A percentile compares a stretch with the other conserved stretches of the same genome.
Evolutionary conservation across 768 basidiomycete species (phyloP).

Genomic region (Tulasnella sp.): DNA sequence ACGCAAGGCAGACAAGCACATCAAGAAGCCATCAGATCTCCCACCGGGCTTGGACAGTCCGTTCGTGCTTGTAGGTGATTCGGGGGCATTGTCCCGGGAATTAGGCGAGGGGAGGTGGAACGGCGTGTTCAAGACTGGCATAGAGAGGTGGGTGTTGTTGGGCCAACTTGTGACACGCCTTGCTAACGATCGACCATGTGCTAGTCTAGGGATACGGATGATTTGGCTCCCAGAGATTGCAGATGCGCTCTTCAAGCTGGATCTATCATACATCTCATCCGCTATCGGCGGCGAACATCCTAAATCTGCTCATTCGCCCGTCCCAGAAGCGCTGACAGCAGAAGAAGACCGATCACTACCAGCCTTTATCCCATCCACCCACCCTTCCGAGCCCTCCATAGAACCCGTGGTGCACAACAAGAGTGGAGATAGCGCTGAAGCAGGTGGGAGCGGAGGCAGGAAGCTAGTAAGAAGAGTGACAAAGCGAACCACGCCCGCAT

Average conservation of each 20-base stretch:
- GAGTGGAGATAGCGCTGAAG: background rate
- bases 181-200: background rate
- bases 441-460: background rate
- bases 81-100: background rate
- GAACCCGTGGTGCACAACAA: too few species aligned
- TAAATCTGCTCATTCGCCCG: too few species aligned
- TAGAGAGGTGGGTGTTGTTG: background rate
- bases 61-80: conserved; percentile 1
- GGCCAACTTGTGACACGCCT: background rate
- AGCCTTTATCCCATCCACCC: background rate
- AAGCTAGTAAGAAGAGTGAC: background rate
- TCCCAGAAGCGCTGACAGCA: background rate
- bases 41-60: background rate
- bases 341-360: background rate
- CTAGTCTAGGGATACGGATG: conserved; percentile 1
- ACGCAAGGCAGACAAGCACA: background rate
- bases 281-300: background rate
- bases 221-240: conserved; percentile 8
- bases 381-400: too few species aligned
- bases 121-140: background rate
- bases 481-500: background rate
- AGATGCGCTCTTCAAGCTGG: conserved; percentile 1
- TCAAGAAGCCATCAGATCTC: background rate
- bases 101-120: background rate
- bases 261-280: background rate